These are phyloP conservation scores for Saccharomycopsis capsularis DNA, from an alignment of 805 yeast genomes.

Conservation along the genomic window DNA sequence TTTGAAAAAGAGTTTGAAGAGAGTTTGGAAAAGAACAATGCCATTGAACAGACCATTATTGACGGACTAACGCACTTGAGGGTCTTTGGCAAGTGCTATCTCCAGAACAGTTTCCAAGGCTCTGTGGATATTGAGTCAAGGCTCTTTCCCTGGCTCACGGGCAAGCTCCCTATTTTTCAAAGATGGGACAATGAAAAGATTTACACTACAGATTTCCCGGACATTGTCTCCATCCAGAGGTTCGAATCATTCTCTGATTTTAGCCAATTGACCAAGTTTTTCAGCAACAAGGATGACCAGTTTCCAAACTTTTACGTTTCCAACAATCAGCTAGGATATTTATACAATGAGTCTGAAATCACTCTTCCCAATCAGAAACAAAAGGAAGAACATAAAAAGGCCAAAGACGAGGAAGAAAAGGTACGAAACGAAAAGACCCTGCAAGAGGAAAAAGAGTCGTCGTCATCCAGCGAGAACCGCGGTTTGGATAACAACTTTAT, in stretches of 20 bases:
- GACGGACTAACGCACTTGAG: slow-evolving; percentile 40
- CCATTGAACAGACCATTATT: slow-evolving; percentile 34
- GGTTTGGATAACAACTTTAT: slow-evolving; percentile 26
- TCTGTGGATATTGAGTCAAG: slow-evolving; percentile 5
- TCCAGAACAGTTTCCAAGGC: slow-evolving; percentile 23
- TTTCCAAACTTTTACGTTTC: slow-evolving; percentile 1
- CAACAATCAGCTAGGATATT: neutral
- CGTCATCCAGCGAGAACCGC: neutral
- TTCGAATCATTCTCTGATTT: too few relatives aligned
- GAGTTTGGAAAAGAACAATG: slow-evolving; percentile 19
- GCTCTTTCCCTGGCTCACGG: slow-evolving; percentile 36
- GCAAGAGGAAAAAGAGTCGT: slow-evolving; percentile 29
- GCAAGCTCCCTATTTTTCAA: slow-evolving; percentile 32
- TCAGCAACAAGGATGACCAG: neutral
- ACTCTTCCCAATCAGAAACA: neutral
- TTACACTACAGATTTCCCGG: slow-evolving; percentile 6
- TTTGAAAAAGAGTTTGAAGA: neutral
- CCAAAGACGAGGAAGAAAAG: slow-evolving; percentile 22
- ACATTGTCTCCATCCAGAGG: neutral
- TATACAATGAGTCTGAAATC: slow-evolving; percentile 7
- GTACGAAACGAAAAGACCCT: slow-evolving; percentile 28
- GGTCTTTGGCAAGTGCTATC: slow-evolving; percentile 41
- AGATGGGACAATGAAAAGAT: slow-evolving; percentile 28
- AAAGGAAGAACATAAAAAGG: slow-evolving; percentile 14
- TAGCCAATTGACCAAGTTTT: too few relatives aligned